phyloP scores from a whole-genome alignment of 1,139 yeast genomes.

The Debaryomycetaceae sp. region DNA sequence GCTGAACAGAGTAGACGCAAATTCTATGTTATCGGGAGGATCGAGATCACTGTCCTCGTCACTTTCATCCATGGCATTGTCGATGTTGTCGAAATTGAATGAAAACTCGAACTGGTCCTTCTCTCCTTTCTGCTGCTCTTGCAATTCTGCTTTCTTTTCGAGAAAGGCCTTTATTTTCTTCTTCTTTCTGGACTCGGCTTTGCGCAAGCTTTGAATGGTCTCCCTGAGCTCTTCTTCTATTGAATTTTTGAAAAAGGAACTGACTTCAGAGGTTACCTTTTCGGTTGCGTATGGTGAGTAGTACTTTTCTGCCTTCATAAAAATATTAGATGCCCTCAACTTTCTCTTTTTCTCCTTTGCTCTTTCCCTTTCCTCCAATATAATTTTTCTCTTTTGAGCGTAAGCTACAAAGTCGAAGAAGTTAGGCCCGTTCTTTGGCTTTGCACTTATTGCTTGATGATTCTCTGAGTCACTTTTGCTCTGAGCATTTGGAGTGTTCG shows the following conservation, averaged over 20 bases:
- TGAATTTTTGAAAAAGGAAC: constrained; percentile 20
- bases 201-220: constrained; percentile 33
- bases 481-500: not conserved
- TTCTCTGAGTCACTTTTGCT: not conserved
- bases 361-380: constrained; percentile 17
- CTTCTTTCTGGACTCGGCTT: constrained; percentile 29
- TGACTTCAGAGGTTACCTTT: constrained; percentile 23
- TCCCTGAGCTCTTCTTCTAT: constrained; percentile 33
- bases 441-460: constrained; percentile 8
- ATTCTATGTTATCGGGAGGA: not conserved
- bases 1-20: not conserved
- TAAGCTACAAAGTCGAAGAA: constrained; percentile 55
- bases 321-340: constrained; percentile 30
- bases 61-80: constrained; percentile 20
- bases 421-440: constrained; percentile 11
- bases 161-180: constrained; percentile 18
- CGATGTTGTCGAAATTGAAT: constrained; percentile 25
- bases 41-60: constrained; percentile 9
- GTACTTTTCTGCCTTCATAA: constrained; percentile 44
- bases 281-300: constrained; percentile 36
- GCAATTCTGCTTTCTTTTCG: constrained; percentile 20
- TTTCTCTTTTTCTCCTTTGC: constrained; percentile 18
- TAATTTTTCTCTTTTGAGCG: constrained; percentile 43
- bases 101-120: constrained; percentile 26
- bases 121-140: constrained; percentile 17